Conservation (phyloP, 2,329 filamentous ascomycete genomes). For the Tolypocladium album region DNA sequence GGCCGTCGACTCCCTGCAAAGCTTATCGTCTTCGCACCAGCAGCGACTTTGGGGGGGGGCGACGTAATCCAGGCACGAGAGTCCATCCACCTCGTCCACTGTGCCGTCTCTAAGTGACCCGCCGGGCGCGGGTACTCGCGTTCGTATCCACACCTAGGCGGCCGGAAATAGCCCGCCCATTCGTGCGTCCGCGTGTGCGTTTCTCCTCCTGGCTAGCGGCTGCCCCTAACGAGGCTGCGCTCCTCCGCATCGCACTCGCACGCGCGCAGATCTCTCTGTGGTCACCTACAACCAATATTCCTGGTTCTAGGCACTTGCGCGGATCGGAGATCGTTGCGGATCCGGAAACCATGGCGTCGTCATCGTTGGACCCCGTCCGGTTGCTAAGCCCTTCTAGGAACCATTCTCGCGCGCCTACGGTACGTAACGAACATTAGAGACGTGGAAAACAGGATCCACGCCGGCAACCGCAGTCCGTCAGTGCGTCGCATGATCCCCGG, state of each 20-base stretch:
- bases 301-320: not conserved
- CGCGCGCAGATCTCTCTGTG: not conserved
- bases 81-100: not conserved
- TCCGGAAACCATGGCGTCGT: not conserved
- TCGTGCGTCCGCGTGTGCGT: not conserved
- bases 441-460: not conserved
- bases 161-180: not conserved
- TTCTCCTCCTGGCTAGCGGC: not conserved
- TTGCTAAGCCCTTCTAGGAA: not conserved
- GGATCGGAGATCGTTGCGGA: not conserved
- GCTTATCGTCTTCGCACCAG: not conserved
- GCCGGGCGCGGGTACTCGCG: not conserved
- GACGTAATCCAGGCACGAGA: not conserved
- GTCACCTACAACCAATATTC: too few relatives aligned
- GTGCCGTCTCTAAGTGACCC: not conserved
- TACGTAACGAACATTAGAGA: too few relatives aligned
- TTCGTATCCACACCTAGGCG: not conserved
- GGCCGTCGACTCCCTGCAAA: not conserved
- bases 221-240: not conserved
- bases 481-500: not conserved
- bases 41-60: not conserved
- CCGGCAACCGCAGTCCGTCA: not conserved
- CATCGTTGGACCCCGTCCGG: not conserved
- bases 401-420: not conserved
- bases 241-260: not conserved